Evolutionary conservation across 495 filamentous ascomycete species (phyloP).

Genomic region (Podospora tetraspora): DNA sequence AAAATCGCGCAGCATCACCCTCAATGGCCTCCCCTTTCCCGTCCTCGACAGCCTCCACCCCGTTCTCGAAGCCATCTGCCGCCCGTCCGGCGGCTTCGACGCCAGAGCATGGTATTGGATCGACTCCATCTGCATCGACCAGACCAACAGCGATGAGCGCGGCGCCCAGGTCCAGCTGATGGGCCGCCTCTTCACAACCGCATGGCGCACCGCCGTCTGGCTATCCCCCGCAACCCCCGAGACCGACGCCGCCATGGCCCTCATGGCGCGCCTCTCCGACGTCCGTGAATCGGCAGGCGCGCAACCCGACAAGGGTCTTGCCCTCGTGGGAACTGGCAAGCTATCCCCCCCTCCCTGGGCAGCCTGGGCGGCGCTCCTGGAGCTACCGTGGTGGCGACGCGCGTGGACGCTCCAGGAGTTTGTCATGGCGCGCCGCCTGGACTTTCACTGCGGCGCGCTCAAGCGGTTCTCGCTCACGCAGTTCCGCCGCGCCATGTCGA

Average conservation of each 20-base stretch:
- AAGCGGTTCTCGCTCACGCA: neutral
- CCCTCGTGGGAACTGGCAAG: neutral
- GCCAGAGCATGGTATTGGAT: neutral
- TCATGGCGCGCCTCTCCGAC: neutral
- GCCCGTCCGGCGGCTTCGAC: neutral
- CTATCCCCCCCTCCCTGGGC: neutral
- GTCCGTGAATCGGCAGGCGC: neutral
- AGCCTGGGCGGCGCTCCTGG: neutral
- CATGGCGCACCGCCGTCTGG: neutral
- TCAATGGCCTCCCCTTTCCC: neutral
- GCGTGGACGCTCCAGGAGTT: neutral
- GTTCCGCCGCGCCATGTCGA: neutral
- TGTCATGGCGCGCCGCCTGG: neutral
- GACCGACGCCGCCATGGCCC: neutral
- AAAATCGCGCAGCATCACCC: neutral
- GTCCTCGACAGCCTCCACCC: neutral
- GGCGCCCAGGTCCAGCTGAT: neutral
- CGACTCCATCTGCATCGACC: slow-evolving; percentile 6
- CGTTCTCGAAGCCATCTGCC: neutral
- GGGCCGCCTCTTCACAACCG: neutral
- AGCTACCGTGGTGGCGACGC: neutral
- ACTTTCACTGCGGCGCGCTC: neutral
- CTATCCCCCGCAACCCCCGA: neutral
- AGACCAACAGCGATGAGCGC: neutral
- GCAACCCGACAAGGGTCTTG: neutral